Conservation (phyloP, 345 rosid species). For the Orychophragmus violaceus region DNA sequence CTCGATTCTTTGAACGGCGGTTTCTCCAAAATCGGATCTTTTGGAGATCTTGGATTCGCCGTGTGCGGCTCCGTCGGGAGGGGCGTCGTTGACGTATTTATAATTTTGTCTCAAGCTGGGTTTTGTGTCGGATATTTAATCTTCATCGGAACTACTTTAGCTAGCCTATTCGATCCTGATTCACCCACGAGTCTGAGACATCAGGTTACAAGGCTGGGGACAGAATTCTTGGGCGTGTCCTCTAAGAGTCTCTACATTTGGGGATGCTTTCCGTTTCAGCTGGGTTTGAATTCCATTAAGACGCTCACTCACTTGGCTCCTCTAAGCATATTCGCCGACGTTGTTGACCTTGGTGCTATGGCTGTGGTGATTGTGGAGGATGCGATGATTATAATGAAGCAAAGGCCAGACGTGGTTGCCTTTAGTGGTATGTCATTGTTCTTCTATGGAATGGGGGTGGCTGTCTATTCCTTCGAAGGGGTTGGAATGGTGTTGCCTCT, state of each 20-base stretch:
- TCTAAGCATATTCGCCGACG: constrained; percentile 83
- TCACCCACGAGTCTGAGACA: constrained; percentile 23
- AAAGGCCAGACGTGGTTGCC: constrained; percentile 44
- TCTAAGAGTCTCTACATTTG: constrained; percentile 56
- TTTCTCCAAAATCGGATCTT: constrained; percentile 46
- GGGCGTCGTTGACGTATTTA: constrained; percentile 56
- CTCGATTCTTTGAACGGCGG: constrained; percentile 43
- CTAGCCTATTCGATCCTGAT: constrained; percentile 34
- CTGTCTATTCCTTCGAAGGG: constrained; percentile 70
- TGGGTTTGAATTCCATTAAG: constrained; percentile 65
- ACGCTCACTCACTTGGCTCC: constrained; percentile 86
- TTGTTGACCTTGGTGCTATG: constrained; percentile 77
- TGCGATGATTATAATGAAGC: constrained; percentile 31
- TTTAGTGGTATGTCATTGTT: constrained; percentile 55
- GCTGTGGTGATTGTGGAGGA: constrained; percentile 64
- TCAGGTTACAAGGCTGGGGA: constrained; percentile 25
- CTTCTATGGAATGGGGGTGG: constrained; percentile 79
- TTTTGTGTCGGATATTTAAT: constrained; percentile 84
- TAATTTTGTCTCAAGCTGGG: constrained; percentile 68
- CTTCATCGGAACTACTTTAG: constrained; percentile 58
- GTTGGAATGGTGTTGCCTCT: constrained; percentile 75
- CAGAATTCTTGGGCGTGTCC: constrained; percentile 41
- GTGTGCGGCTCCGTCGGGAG: constrained; percentile 73
- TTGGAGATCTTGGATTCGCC: constrained; percentile 75
- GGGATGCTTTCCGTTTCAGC: constrained; percentile 79